These are phyloP conservation scores for Galerina sulciceps DNA, from an alignment of 768 basidiomycete species.

Conservation along the genomic window DNA sequence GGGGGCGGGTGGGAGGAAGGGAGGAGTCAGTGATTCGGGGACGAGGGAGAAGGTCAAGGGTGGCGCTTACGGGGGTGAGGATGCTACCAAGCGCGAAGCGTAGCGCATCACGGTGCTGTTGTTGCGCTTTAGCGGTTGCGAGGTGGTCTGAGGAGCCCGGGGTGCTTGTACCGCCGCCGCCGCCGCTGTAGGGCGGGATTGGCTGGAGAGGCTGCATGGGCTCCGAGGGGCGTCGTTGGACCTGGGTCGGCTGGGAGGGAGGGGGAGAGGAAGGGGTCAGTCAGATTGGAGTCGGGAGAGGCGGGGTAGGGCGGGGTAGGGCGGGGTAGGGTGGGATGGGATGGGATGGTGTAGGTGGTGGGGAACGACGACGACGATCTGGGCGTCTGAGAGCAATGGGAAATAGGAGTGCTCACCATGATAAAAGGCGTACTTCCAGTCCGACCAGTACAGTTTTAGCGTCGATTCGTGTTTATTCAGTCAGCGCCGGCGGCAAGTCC, in stretches of 20 bases:
- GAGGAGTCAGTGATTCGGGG: conserved; percentile 15
- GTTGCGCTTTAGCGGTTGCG: conserved; percentile 18
- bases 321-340: too few species aligned
- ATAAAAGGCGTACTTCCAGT: not conserved
- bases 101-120: conserved; percentile 52
- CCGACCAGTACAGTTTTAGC: not conserved
- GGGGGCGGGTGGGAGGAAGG: not conserved
- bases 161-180: too few species aligned
- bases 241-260: conserved; percentile 35
- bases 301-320: too few species aligned
- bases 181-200: conserved; percentile 28
- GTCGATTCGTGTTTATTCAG: too few species aligned
- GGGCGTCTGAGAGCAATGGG: too few species aligned
- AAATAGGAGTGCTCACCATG: not conserved
- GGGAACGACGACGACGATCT: too few species aligned
- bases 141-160: conserved; percentile 14
- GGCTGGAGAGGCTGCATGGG: conserved; percentile 8
- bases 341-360: too few species aligned
- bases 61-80: conserved; percentile 54
- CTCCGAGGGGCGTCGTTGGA: conserved; percentile 37
- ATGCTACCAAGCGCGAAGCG: conserved; percentile 65
- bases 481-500: too few species aligned
- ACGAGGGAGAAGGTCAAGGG: conserved; percentile 6
- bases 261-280: too few species aligned
- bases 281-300: too few species aligned